Base-by-base conservation (phyloP, 768 basidiomycete species). In the Serpula lacrymans region DNA sequence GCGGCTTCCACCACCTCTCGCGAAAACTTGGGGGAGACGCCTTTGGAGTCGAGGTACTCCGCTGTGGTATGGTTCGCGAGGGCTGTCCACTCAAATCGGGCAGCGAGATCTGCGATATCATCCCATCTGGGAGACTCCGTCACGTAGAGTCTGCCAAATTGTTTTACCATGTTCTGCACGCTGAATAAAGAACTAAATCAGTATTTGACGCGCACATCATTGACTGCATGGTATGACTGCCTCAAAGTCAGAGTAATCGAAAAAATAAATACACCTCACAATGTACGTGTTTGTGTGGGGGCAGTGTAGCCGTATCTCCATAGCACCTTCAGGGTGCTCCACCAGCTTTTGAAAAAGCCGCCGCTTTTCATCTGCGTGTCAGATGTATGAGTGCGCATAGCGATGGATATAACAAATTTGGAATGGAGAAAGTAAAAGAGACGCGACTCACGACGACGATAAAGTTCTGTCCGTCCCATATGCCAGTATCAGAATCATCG, bases 381-480 rank as follows among this genome's bases (percentile, higher is more conserved):
- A n/a, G n/a, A n/a, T n/a, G n/a, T 16, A 28, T n/a, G 31, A 18
- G 30, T 34, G 43, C 29, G 30, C 36, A 28, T 51, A 21, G 41
- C 36, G 7, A 22, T 21, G 16, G 21, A 18, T 16, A 16, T 25
- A 23, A 17, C 7, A 20, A n/a, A 40, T 34, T 29, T n/a, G 36
- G 23, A 40, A 24, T 30, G 9, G 18, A 27, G 20, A 20, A 12
- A 27, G 42, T 16, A 32, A 29, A 14, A 28, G 39, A 5, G 21
- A 32, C 6, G 20, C 18, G 23, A 57, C 76, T 45, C 50, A 90
- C 88, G 17, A 74, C 70, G 40, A 88, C 57, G 18, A 88, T 54
- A 39, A 94, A 75, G 24, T 78, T 54, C 48, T 77, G 64, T 1
- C 95, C 95, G 53, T 97, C 88, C 90, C 89, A 94, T 37, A 95